These are phyloP conservation scores for Suhomyces faveliae DNA, from an alignment of 805 yeast species.

Conservation along the genomic window DNA sequence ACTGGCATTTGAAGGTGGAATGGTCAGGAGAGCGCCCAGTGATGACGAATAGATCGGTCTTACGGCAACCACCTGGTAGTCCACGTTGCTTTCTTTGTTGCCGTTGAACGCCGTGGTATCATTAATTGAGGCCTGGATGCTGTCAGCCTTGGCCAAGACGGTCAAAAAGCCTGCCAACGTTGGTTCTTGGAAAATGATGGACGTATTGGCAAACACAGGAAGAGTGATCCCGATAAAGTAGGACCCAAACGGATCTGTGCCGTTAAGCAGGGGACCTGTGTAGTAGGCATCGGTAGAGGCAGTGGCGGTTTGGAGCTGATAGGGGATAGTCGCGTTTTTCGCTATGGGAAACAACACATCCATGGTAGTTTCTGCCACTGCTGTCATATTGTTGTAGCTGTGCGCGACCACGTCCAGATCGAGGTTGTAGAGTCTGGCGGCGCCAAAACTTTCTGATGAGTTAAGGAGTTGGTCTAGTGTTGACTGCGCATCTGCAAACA, in stretches of 20 bases:
- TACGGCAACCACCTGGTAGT: constrained; percentile 33
- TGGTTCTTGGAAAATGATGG: constrained; percentile 59
- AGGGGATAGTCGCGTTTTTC: constrained; percentile 44
- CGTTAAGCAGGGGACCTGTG: constrained; percentile 63
- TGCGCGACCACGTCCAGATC: constrained; percentile 47
- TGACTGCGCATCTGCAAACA: constrained; percentile 42
- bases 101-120: constrained; percentile 13
- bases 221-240: constrained; percentile 73
- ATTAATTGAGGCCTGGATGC: constrained; percentile 29
- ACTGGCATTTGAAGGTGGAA: constrained; percentile 20
- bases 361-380: constrained; percentile 27
- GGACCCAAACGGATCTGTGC: constrained; percentile 23
- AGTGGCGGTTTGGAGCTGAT: constrained; percentile 24
- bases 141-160: constrained; percentile 40
- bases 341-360: constrained; percentile 51
- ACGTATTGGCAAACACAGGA: constrained; percentile 72
- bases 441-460: constrained; percentile 60
- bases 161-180: constrained; percentile 71
- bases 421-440: constrained; percentile 67
- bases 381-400: constrained; percentile 25
- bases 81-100: constrained; percentile 11
- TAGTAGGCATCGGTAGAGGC: constrained; percentile 30
- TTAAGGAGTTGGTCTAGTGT: constrained; percentile 59
- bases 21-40: not conserved
- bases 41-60: constrained; percentile 28